phyloP scores from a whole-genome alignment of 2,329 filamentous ascomycete genomes.

The Fusarium mundagurra region DNA sequence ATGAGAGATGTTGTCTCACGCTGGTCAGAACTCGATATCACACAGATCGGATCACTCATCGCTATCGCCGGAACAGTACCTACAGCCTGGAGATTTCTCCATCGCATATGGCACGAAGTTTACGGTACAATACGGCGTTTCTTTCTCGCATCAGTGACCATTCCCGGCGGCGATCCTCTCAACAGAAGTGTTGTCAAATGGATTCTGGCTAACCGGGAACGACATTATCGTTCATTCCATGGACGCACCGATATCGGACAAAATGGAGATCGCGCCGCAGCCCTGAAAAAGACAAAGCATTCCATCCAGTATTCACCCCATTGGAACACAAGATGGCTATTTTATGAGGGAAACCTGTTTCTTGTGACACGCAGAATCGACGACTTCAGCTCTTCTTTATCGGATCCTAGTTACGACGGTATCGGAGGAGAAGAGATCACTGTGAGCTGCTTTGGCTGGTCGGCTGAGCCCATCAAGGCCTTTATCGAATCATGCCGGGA shows the following conservation, averaged over 20 bases:
- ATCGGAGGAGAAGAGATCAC: conserved; percentile 58
- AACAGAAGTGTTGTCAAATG: conserved; percentile 58
- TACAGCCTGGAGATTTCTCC: conserved; percentile 52
- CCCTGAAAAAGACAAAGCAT: conserved; percentile 54
- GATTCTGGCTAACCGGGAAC: conserved; percentile 53
- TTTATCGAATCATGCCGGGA: conserved; percentile 59
- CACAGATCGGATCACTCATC: conserved; percentile 56
- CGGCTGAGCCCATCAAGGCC: conserved; percentile 57
- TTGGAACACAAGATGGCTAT: conserved; percentile 59
- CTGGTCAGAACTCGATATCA: conserved; percentile 58
- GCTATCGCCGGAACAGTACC: conserved; percentile 56
- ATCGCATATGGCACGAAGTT: conserved; percentile 49
- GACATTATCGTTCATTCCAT: conserved; percentile 55
- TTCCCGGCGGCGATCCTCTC: conserved; percentile 56
- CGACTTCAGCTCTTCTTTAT: conserved; percentile 49
- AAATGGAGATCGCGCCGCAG: conserved; percentile 50
- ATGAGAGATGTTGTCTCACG: conserved; percentile 50
- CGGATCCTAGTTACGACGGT: conserved; percentile 57
- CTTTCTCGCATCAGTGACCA: conserved; percentile 56
- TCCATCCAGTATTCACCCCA: conserved; percentile 57
- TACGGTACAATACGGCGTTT: conserved; percentile 54
- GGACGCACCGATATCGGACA: conserved; percentile 53
- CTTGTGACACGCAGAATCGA: conserved; percentile 55
- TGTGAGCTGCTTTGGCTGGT: conserved; percentile 61
- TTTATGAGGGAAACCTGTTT: conserved; percentile 58